Evolutionary conservation across 805 yeast genomes (phyloP).

Genomic region (Metschnikowia aberdeeniae): DNA sequence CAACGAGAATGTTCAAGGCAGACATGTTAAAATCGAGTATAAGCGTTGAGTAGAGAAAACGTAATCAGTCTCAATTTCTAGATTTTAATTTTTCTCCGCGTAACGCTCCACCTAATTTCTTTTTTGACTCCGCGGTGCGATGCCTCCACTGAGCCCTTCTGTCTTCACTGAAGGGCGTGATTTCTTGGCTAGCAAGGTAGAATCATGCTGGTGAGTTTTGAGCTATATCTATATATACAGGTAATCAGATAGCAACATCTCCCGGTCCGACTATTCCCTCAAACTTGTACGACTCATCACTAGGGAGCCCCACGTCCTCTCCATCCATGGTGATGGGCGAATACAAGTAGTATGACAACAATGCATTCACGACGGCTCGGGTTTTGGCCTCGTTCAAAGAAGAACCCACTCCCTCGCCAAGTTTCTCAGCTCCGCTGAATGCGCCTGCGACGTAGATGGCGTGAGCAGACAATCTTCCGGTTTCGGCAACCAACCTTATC

Average conservation of each 20-base stretch:
- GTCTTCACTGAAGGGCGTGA: too few relatives aligned
- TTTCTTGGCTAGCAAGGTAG: too few relatives aligned
- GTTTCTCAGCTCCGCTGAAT: conserved; percentile 72
- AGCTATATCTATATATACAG: conserved; percentile 16
- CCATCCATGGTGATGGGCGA: conserved; percentile 59
- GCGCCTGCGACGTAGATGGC: conserved; percentile 92
- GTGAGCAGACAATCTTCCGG: conserved; percentile 80
- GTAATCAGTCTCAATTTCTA: conserved; percentile 1
- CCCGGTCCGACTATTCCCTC: conserved; percentile 42
- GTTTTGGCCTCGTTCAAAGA: conserved; percentile 88
- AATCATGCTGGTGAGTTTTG: conserved; percentile 7
- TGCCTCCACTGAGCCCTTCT: not conserved
- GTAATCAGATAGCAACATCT: conserved; percentile 39
- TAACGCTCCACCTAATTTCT: conserved; percentile 1
- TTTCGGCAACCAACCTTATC: conserved; percentile 77
- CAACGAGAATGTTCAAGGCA: conserved; percentile 50
- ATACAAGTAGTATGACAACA: conserved; percentile 89
- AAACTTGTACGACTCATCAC: conserved; percentile 45
- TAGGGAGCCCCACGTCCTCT: conserved; percentile 49
- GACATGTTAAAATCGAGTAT: conserved; percentile 10
- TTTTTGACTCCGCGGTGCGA: conserved; percentile 4
- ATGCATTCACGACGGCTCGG: conserved; percentile 85
- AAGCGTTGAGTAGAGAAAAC: conserved; percentile 2
- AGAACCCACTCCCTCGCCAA: conserved; percentile 94
- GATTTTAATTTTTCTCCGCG: conserved; percentile 1